Evolutionary conservation across 2,329 filamentous ascomycete species (phyloP), one percentile per base, ranked within the genome.

Genomic region (Sporothrix euskadiensis): DNA sequence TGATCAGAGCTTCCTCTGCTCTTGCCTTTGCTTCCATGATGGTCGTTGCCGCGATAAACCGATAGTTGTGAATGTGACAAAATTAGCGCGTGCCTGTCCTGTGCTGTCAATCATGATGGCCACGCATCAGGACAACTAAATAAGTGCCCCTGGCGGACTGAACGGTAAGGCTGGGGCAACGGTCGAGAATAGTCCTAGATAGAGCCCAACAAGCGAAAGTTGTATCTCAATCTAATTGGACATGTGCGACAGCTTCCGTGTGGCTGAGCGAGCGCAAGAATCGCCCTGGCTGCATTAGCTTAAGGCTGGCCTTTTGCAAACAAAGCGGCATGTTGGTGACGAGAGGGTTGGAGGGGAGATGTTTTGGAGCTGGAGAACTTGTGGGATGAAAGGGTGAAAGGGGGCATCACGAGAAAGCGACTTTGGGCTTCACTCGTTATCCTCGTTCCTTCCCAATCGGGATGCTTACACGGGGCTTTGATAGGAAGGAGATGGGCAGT

Each of bases 1-100:
- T 22, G 16, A 73, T 73, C 74, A 77, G 44, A n/a, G 72, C 73
- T 54, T 77, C 77, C 5, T 73, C 68, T 39, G 74, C 73, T 73
- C 71, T 71, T 4, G 73, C 74, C 32, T 71, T 70, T 32, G 73
- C 74, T 69, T 76, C 75, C 75, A 75, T 75, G 10, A 22, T 35
- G 14, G 44, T 9, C 5, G 26, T 10, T 19, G 32, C 19, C 2
- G 56, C 3, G 63, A 10, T 10, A n/a, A 14, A 30, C 1, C 56
- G 56, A 19, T 16, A 7, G 63, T 49, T 52, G 65, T 44, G 12
- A 19, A 35, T 4, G 44, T 9, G 41, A 49, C 52, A 35, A 41
- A 26, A n/a, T 52, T 30, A n/a, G 44, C 4, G 44, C 32, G 30
- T n/a, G 16, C 22, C 26, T 35, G 26, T 52, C 26, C 16, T n/a